Evolutionary conservation across 73 alveolate species (phyloP).

Genomic region (Effrenium voratum): DNA sequence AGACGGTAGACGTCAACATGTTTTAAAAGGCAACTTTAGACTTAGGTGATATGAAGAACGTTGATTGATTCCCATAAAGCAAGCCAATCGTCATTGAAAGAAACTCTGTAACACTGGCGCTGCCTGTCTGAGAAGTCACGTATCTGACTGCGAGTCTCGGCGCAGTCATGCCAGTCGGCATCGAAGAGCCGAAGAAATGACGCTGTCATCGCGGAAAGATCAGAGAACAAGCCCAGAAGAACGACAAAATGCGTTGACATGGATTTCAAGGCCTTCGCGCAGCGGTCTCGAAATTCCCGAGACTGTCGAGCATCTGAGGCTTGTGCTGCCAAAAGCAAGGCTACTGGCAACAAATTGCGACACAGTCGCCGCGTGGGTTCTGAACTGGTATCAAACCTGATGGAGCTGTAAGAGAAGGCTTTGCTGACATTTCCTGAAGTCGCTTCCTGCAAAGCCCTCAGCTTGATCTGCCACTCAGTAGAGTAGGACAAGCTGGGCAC

Average conservation of each 20-base stretch:
- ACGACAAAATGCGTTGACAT: neutral
- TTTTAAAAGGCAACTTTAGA: too few relatives aligned
- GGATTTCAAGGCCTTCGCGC: neutral
- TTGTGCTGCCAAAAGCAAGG: neutral
- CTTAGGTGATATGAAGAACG: too few relatives aligned
- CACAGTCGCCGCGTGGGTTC: neutral
- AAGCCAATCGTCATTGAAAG: too few relatives aligned
- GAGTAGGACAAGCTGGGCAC: neutral
- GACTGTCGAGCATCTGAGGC: neutral
- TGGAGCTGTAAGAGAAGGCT: neutral
- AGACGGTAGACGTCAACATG: neutral
- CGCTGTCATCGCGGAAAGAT: neutral
- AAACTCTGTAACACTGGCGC: too few relatives aligned
- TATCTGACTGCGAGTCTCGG: neutral
- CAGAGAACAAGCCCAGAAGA: neutral
- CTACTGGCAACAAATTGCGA: neutral
- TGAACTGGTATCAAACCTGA: neutral
- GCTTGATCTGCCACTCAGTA: neutral
- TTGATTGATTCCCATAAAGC: too few relatives aligned
- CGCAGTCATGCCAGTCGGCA: neutral
- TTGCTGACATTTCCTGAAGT: neutral
- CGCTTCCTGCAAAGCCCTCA: neutral
- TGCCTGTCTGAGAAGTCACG: neutral
- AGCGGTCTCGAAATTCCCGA: neutral
- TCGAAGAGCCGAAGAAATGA: neutral